phyloP scores from a whole-genome alignment of 164 flowering plant genomes.

The Brasenia schreberi region DNA sequence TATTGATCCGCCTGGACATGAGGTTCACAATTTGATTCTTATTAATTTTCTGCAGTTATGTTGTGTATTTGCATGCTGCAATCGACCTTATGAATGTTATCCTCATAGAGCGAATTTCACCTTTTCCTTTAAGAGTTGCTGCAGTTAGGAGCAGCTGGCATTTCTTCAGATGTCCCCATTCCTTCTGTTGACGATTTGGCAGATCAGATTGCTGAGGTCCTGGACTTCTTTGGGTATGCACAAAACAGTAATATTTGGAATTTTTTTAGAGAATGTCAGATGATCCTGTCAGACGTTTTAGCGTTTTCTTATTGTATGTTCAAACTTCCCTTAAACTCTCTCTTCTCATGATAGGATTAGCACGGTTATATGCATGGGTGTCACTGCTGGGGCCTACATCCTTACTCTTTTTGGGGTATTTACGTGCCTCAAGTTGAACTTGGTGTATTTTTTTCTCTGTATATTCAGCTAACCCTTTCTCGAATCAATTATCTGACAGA shows the following conservation, averaged over 20 bases:
- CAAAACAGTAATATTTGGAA: neutral
- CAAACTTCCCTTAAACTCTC: too few relatives aligned
- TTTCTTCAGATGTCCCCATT: constrained; percentile 30
- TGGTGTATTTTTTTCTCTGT: neutral
- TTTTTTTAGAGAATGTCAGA: too few relatives aligned
- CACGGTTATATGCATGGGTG: constrained; percentile 65
- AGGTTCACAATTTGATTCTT: constrained; percentile 37
- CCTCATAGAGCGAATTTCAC: constrained; percentile 10
- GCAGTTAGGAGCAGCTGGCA: constrained; percentile 62
- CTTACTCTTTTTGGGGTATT: constrained; percentile 54
- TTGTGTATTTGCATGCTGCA: neutral
- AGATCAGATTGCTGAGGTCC: constrained; percentile 58
- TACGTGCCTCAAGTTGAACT: constrained; percentile 1
- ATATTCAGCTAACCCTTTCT: neutral
- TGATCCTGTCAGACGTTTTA: too few relatives aligned
- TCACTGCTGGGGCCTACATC: constrained; percentile 59
- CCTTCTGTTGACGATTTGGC: constrained; percentile 54
- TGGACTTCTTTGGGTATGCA: constrained; percentile 67
- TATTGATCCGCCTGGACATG: constrained; percentile 83
- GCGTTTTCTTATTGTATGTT: too few relatives aligned
- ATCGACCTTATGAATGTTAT: neutral
- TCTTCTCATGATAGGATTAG: constrained; percentile 28
- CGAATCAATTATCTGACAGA: constrained; percentile 14
- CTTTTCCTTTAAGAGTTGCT: constrained; percentile 26
- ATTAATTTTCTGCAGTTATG: neutral